Evolutionary conservation across 2,329 filamentous ascomycete species (phyloP).

Genomic region (Curvularia hawaiiensis): DNA sequence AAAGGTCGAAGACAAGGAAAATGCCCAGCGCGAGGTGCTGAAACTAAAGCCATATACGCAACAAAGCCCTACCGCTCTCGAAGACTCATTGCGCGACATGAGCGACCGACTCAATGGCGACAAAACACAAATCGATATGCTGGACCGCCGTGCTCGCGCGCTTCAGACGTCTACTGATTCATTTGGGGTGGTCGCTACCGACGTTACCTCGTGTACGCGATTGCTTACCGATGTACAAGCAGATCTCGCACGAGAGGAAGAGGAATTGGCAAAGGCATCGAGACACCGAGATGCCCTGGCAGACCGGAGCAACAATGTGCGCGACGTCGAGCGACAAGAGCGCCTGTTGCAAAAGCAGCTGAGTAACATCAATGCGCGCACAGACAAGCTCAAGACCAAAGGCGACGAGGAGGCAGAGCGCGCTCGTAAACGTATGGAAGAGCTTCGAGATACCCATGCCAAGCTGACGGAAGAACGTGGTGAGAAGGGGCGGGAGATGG

Average conservation of each 20-base stretch:
- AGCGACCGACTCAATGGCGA: conserved; percentile 78
- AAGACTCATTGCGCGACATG: conserved; percentile 80
- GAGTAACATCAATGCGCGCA: conserved; percentile 83
- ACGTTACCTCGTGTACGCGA: conserved; percentile 87
- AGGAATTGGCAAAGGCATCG: conserved; percentile 79
- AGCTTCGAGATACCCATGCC: conserved; percentile 78
- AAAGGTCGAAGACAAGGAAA: conserved; percentile 71
- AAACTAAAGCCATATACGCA: conserved; percentile 92
- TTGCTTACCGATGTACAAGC: conserved; percentile 83
- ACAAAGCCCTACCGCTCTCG: conserved; percentile 83
- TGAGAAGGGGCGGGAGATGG: conserved; percentile 90
- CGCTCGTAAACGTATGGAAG: conserved; percentile 89
- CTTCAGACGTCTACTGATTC: conserved; percentile 92
- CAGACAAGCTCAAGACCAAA: conserved; percentile 79
- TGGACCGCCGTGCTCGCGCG: conserved; percentile 86
- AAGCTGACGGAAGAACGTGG: conserved; percentile 82
- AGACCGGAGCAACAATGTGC: conserved; percentile 85
- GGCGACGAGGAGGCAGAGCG: conserved; percentile 80
- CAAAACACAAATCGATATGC: conserved; percentile 81
- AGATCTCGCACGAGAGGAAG: conserved; percentile 90
- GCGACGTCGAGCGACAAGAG: conserved; percentile 90
- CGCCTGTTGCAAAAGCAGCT: conserved; percentile 82
- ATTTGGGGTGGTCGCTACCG: conserved; percentile 80
- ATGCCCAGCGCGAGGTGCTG: conserved; percentile 79
- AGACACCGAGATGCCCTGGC: conserved; percentile 85